Evolutionary conservation across 140 eudicot genomes (phyloP).

Genomic region (Flaveria floridana): DNA sequence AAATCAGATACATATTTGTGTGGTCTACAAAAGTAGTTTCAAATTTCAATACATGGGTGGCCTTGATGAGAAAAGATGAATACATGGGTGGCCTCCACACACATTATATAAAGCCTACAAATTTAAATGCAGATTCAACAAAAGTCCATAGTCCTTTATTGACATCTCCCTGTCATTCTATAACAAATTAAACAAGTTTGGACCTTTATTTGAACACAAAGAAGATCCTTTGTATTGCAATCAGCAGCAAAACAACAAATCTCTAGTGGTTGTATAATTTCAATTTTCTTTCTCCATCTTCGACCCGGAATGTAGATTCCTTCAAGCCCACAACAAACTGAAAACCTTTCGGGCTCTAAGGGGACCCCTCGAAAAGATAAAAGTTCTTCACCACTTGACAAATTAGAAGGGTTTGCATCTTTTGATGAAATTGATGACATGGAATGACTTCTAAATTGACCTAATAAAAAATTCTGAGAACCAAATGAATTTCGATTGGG

Average conservation of each 20-base stretch:
- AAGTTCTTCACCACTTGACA: conserved; percentile 47
- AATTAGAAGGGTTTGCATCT: conserved; percentile 41
- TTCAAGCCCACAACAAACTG: conserved; percentile 91
- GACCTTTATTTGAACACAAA: conserved; percentile 91
- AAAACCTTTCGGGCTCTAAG: conserved; percentile 78
- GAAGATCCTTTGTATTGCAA: conserved; percentile 88
- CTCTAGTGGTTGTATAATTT: conserved; percentile 82
- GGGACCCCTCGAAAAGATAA: conserved; percentile 88
- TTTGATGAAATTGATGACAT: conserved; percentile 82
- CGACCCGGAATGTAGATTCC: conserved; percentile 87
- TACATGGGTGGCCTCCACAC: background rate
- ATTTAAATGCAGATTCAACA: background rate
- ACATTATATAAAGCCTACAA: background rate
- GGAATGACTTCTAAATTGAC: conserved; percentile 85
- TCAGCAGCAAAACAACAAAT: conserved; percentile 65
- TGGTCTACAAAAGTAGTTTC: background rate
- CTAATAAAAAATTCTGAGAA: conserved; percentile 73
- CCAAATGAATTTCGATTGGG: conserved; percentile 54
- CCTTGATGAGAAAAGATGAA: background rate
- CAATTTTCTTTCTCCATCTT: conserved; percentile 86
- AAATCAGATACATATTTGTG: background rate
- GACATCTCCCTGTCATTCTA: background rate
- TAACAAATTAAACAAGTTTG: conserved; percentile 6
- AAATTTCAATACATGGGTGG: background rate
- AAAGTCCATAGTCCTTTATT: conserved; percentile 1